These are phyloP conservation scores for Picochlorum sp. DNA, from an alignment of 139 green algal genomes.

Conservation along the genomic window DNA sequence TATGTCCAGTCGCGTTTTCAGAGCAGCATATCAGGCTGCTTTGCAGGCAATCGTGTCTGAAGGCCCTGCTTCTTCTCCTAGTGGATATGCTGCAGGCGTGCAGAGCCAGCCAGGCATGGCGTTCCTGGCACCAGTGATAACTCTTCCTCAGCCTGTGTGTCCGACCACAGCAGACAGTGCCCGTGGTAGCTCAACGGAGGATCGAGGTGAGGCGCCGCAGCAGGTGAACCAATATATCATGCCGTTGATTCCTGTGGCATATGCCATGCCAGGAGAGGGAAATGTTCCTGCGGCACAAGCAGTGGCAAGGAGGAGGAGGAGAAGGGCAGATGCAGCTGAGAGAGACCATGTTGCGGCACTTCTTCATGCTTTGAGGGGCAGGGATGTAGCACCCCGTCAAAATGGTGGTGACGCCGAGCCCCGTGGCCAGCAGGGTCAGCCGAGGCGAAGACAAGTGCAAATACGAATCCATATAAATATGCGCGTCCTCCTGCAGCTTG, in stretches of 20 bases:
- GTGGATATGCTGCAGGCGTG: too few relatives aligned
- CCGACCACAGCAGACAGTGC: background rate
- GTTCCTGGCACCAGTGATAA: conserved; percentile 20
- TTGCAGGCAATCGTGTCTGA: conserved; percentile 27
- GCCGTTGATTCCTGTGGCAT: conserved; percentile 15
- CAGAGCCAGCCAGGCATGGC: background rate
- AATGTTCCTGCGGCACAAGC: conserved; percentile 14
- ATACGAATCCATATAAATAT: conserved; percentile 50
- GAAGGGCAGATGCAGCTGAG: conserved; percentile 7
- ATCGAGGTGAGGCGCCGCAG: background rate
- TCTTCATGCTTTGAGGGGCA: too few relatives aligned
- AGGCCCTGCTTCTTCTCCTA: background rate
- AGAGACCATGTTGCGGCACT: too few relatives aligned
- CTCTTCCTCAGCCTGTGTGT: conserved; percentile 22
- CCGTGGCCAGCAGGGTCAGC: background rate
- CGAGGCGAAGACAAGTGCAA: conserved; percentile 21
- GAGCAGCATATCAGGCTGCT: conserved; percentile 22
- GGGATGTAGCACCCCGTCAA: background rate
- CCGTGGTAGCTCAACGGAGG: background rate
- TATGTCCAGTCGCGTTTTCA: conserved; percentile 2
- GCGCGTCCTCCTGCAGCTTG: conserved; percentile 53
- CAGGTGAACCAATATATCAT: background rate
- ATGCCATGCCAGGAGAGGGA: background rate
- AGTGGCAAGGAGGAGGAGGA: conserved; percentile 10
- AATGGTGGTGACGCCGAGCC: background rate